These are phyloP conservation scores for Apiotrichum domesticum DNA, from an alignment of 1,284 basidiomycete species.

Conservation along the genomic window DNA sequence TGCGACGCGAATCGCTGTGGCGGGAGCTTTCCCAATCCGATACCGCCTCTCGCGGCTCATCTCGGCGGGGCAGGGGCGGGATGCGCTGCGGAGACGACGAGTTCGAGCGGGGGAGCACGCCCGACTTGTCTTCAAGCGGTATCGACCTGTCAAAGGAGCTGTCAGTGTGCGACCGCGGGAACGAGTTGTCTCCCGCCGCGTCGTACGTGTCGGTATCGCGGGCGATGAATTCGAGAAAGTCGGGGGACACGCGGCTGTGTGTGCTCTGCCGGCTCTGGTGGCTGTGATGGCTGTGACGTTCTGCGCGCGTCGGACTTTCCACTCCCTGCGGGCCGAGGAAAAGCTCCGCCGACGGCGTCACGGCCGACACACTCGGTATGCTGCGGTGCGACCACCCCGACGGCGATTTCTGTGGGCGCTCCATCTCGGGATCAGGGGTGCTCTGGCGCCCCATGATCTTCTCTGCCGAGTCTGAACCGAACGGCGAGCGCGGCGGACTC, in stretches of 20 bases:
- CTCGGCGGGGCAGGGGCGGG: neutral
- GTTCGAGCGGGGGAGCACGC: neutral
- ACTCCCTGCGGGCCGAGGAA: neutral
- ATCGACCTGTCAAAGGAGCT: neutral
- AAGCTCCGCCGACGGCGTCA: neutral
- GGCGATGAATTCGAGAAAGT: neutral
- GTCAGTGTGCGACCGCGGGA: too few relatives aligned
- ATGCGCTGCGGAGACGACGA: neutral
- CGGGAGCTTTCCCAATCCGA: too few relatives aligned
- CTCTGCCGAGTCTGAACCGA: neutral
- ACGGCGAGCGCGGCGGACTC: neutral
- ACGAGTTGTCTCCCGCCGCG: too few relatives aligned
- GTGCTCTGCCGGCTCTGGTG: neutral
- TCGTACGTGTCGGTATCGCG: neutral
- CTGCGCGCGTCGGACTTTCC: neutral
- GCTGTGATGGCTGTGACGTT: too few relatives aligned
- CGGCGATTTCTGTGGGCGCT: neutral
- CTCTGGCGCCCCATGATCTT: neutral
- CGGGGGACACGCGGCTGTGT: neutral
- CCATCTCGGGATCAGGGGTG: neutral
- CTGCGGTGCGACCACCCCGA: neutral
- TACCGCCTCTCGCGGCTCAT: too few relatives aligned
- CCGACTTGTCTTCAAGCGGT: neutral
- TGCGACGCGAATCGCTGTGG: too few relatives aligned
- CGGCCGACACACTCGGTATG: neutral